Percentiles rank a stretch among this genome's conserved stretches.
phyloP scores from a whole-genome alignment of 2,329 filamentous ascomycete species.

The Fusarium begoniae region DNA sequence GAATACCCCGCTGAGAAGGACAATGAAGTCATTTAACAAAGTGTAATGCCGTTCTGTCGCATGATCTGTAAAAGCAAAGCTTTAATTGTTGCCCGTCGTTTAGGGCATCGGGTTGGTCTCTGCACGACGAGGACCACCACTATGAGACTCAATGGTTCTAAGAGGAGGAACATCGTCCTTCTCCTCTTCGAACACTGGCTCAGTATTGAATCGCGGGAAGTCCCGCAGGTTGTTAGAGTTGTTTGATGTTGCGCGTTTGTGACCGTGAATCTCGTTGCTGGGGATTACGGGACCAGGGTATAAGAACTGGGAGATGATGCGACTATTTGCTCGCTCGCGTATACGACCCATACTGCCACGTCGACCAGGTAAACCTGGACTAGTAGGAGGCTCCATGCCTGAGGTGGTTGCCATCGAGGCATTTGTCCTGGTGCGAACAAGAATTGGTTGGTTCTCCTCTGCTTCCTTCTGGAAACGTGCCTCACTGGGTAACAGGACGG shows the following conservation, averaged over 20 bases:
- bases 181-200: slow-evolving; percentile 42
- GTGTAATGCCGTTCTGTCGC: background rate
- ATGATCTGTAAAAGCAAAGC: background rate
- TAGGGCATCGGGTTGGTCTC: slow-evolving; percentile 41
- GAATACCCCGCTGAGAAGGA: background rate
- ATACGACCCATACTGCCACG: slow-evolving; percentile 52
- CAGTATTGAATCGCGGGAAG: slow-evolving; percentile 40
- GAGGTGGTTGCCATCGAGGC: slow-evolving; percentile 46
- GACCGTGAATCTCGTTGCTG: slow-evolving; percentile 42
- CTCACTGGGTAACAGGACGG: slow-evolving; percentile 67
- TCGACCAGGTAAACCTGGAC: slow-evolving; percentile 42
- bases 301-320: slow-evolving; percentile 57
- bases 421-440: slow-evolving; percentile 50
- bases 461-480: slow-evolving; percentile 63
- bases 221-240: slow-evolving; percentile 41
- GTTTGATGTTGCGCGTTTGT: slow-evolving; percentile 42
- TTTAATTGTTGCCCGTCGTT: background rate
- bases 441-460: slow-evolving; percentile 55
- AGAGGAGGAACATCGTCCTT: slow-evolving; percentile 41
- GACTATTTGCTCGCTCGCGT: slow-evolving; percentile 51
- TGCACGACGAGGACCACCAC: slow-evolving; percentile 40
- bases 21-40: background rate
- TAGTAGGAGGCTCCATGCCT: slow-evolving; percentile 38
- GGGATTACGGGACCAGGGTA: slow-evolving; percentile 58
- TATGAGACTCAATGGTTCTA: slow-evolving; percentile 37